Evolutionary conservation across 1,139 yeast species (phyloP).

Genomic region (Geotrichum siamense): DNA sequence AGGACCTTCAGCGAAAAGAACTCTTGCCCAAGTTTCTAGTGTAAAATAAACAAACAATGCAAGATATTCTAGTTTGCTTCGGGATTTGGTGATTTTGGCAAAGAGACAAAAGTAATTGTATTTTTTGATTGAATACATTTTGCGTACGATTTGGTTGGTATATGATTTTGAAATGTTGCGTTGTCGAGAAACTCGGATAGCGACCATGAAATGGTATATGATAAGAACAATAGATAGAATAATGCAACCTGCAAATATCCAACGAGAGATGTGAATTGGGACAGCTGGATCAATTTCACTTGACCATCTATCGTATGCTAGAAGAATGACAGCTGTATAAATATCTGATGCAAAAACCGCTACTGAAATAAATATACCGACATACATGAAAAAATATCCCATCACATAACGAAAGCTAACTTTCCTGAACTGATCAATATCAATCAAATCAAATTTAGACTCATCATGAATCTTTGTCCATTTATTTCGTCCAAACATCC

Average conservation of each 20-base stretch:
- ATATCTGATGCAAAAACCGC: constrained; percentile 65
- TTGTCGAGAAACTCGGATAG: constrained; percentile 51
- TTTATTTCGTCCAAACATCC: constrained; percentile 20
- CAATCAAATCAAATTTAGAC: constrained; percentile 29
- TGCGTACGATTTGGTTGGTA: constrained; percentile 58
- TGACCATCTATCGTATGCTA: constrained; percentile 75
- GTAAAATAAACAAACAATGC: constrained; percentile 64
- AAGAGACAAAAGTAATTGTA: constrained; percentile 69
- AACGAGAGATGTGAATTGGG: constrained; percentile 59
- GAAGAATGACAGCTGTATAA: constrained; percentile 68
- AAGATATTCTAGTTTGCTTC: constrained; percentile 55
- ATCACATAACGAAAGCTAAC: constrained; percentile 46
- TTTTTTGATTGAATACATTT: constrained; percentile 47
- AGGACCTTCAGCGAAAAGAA: constrained; percentile 77
- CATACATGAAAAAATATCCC: constrained; percentile 48
- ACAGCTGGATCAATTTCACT: constrained; percentile 47
- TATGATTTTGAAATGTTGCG: constrained; percentile 65
- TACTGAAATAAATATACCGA: constrained; percentile 46
- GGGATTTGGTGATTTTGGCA: constrained; percentile 57
- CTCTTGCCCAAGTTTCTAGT: constrained; percentile 55
- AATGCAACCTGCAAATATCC: constrained; percentile 82
- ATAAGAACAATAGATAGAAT: constrained; percentile 60
- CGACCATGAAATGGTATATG: constrained; percentile 53
- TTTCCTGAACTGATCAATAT: constrained; percentile 47
- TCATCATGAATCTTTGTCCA: constrained; percentile 29